Evolutionary conservation across 2,329 filamentous ascomycete genomes (phyloP), one percentile per base, ranked within the genome.

Genomic region (Knufia fluminis): DNA sequence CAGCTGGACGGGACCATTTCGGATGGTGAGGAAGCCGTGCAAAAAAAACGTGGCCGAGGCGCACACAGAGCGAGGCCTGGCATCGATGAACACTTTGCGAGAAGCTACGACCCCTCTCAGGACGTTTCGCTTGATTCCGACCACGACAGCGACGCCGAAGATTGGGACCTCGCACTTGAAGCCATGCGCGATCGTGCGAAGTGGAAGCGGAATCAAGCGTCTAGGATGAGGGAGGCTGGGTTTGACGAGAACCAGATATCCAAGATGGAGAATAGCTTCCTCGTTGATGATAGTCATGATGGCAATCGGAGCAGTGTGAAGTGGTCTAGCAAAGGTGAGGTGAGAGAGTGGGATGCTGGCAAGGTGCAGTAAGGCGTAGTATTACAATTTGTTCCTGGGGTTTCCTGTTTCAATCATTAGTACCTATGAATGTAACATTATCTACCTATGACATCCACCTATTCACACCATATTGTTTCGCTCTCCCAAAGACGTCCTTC

Each of bases 121-220:
- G 70, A 73, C 52, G 55, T 71, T 3, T 64, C 66, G 2, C 56
- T 60, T 4, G 63, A 68, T 33, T 50, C 56, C 14, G 63, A 67
- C 8, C 59, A 65, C 44, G 84, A 83, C 57, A 73, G 80, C 52
- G 75, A 77, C 7, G 54, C 64, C 1, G 66, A 66, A 12, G 80
- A 86, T 52, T 95, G 88, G 89, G 85, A 86, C 39, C 79, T 86
- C 58, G 81, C 85, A 1, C 71, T 92, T 1, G 88, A 94, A 66
- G 81, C 83, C 3, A 74, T 87, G 49, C 78, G 84, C 33, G 88
- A 94, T 62, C 80, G 87, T n/a, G 79, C 86, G 57, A 82, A 82
- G 56, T 89, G 85, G 79, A 82, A 80, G 60, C 75, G 82, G 54
- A 79, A 82, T 57, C 86, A 88, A 24, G 85, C 85, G 4, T 82